Evolutionary conservation across 768 basidiomycete species (phyloP).

Genomic region (Exidia glandulosa): DNA sequence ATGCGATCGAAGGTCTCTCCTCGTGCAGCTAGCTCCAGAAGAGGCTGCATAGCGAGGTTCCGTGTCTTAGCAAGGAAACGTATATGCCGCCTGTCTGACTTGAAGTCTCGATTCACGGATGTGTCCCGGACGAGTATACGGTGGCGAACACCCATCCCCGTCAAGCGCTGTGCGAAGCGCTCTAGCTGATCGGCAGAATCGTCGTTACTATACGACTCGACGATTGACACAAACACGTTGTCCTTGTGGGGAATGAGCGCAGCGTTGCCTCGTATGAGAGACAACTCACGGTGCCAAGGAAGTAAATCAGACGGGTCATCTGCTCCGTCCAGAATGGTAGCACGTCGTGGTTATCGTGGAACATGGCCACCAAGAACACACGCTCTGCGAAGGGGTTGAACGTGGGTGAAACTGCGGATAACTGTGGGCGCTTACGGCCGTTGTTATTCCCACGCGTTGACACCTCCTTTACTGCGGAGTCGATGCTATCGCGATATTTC

Average conservation of each 20-base stretch:
- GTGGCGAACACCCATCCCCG: slow-evolving; percentile 14
- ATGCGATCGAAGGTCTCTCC: slow-evolving; percentile 21
- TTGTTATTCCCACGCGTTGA: background rate
- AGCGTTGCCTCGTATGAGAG: background rate
- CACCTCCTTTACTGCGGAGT: background rate
- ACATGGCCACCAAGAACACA: slow-evolving; percentile 30
- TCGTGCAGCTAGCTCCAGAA: slow-evolving; percentile 17
- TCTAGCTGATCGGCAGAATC: slow-evolving; percentile 20
- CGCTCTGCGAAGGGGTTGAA: slow-evolving; percentile 17
- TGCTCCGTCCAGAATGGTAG: slow-evolving; percentile 29
- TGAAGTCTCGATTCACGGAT: slow-evolving; percentile 6
- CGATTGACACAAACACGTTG: slow-evolving; percentile 32
- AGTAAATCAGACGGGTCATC: slow-evolving; percentile 23
- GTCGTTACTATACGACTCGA: slow-evolving; percentile 29
- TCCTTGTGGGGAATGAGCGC: slow-evolving; percentile 7
- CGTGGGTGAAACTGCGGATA: background rate
- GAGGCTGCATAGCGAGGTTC: slow-evolving; percentile 31
- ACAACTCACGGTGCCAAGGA: slow-evolving; percentile 21
- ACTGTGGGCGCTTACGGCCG: background rate
- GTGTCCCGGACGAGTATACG: slow-evolving; percentile 21
- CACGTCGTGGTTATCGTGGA: slow-evolving; percentile 27
- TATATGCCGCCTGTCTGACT: slow-evolving; percentile 15
- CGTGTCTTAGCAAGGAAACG: slow-evolving; percentile 28
- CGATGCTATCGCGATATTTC: background rate
- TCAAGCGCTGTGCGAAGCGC: slow-evolving; percentile 16